These are phyloP conservation scores for Penicillium bialowiezense DNA, from an alignment of 495 filamentous ascomycete genomes.

Conservation along the genomic window DNA sequence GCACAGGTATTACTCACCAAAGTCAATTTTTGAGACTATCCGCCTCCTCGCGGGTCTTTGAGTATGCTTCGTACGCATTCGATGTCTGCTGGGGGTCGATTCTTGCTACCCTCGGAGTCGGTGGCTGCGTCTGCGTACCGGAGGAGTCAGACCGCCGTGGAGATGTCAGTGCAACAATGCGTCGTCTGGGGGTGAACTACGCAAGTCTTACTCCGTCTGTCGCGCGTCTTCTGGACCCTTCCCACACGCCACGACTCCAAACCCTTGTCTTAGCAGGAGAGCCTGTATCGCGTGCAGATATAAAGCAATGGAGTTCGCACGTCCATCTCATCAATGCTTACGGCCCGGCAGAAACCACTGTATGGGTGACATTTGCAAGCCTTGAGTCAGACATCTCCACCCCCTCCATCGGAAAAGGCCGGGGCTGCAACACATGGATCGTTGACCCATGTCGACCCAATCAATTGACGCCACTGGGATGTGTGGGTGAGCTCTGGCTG, in stretches of 20 bases:
- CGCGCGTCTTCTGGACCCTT: background rate
- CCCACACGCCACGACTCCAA: background rate
- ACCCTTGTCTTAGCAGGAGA: constrained; percentile 38
- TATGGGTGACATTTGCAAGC: background rate
- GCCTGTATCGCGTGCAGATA: constrained; percentile 20
- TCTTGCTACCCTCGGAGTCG: constrained; percentile 2
- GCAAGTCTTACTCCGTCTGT: background rate
- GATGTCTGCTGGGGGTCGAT: constrained; percentile 4
- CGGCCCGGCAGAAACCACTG: constrained; percentile 11
- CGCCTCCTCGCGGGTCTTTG: constrained; percentile 8
- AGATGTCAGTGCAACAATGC: background rate
- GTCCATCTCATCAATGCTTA: constrained; percentile 12
- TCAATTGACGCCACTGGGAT: constrained; percentile 46
- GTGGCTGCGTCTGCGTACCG: constrained; percentile 3
- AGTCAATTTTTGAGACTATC: background rate
- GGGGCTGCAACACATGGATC: constrained; percentile 37
- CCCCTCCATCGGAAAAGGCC: background rate
- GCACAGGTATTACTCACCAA: too few relatives aligned
- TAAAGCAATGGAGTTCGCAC: background rate
- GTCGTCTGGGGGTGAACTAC: background rate
- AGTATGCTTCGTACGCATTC: constrained; percentile 14
- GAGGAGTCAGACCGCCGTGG: background rate
- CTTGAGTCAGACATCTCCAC: background rate
- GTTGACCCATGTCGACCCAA: constrained; percentile 47
- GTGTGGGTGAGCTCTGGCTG: constrained; percentile 55